Conservation (phyloP, 306 rosid genomes). For the Dryas drummondii region DNA sequence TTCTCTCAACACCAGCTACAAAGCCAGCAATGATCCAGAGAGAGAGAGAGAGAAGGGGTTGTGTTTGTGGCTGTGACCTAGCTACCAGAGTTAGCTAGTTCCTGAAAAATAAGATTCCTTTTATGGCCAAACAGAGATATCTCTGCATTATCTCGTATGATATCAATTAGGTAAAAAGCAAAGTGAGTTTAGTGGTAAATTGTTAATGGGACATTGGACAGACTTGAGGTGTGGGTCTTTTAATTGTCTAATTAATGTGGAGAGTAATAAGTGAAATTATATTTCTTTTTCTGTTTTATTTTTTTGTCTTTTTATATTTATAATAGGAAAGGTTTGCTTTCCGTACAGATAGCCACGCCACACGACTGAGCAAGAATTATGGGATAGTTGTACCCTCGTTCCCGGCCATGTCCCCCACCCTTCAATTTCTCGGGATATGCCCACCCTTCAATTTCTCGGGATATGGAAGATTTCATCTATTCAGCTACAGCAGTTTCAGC, state of each 20-base stretch:
- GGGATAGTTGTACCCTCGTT: conserved; percentile 23
- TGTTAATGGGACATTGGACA: too few species aligned
- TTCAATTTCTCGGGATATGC: too few species aligned
- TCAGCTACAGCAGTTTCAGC: too few species aligned
- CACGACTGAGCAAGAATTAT: conserved; percentile 13
- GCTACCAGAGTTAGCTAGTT: background rate
- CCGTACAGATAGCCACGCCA: conserved; percentile 15
- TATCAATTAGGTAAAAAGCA: too few species aligned
- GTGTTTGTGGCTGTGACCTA: too few species aligned
- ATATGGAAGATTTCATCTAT: background rate
- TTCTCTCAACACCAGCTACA: background rate
- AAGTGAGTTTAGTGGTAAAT: too few species aligned
- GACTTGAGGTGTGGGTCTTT: too few species aligned
- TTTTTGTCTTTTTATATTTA: background rate
- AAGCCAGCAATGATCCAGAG: background rate
- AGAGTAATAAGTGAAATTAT: accelerated
- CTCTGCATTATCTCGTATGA: too few species aligned
- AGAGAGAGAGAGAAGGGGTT: background rate
- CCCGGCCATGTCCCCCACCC: conserved; percentile 1
- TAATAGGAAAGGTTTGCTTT: background rate
- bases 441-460: conserved; percentile 7
- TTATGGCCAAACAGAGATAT: background rate
- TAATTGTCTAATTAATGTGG: too few species aligned
- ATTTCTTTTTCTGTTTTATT: background rate
- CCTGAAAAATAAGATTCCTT: conserved; percentile 4